Conservation (phyloP, 257 asterid species). For the Ballota nigra region DNA sequence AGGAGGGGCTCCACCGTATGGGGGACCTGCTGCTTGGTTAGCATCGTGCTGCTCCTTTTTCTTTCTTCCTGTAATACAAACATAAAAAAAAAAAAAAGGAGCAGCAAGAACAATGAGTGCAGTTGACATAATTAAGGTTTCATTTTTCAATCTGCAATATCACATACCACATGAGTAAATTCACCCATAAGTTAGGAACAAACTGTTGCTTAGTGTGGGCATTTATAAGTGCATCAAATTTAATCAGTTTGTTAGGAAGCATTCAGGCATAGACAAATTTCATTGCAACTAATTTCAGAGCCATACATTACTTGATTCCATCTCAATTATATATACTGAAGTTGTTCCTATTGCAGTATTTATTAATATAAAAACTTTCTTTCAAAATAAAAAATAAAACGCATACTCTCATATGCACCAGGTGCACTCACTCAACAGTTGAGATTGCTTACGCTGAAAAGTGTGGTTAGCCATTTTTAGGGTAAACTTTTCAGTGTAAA, state of each 20-base stretch:
- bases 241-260: neutral
- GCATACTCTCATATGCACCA: too few species aligned
- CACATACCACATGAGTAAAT: neutral
- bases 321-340: neutral
- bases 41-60: conserved; percentile 84
- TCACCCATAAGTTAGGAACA: neutral
- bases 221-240: too few species aligned
- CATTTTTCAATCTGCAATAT: neutral
- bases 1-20: conserved; percentile 79
- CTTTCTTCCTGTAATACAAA: conserved; percentile 67
- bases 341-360: neutral
- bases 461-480: too few species aligned
- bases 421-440: too few species aligned
- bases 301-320: neutral
- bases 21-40: conserved; percentile 70
- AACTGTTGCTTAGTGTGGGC: neutral
- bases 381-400: too few species aligned
- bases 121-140: neutral
- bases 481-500: too few species aligned
- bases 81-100: neutral
- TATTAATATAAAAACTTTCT: neutral
- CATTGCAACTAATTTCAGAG: neutral
- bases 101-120: neutral
- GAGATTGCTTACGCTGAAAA: too few species aligned
- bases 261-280: neutral